Evolutionary conservation across 2,329 filamentous ascomycete species (phyloP).

Genomic region (Colletotrichum lini): DNA sequence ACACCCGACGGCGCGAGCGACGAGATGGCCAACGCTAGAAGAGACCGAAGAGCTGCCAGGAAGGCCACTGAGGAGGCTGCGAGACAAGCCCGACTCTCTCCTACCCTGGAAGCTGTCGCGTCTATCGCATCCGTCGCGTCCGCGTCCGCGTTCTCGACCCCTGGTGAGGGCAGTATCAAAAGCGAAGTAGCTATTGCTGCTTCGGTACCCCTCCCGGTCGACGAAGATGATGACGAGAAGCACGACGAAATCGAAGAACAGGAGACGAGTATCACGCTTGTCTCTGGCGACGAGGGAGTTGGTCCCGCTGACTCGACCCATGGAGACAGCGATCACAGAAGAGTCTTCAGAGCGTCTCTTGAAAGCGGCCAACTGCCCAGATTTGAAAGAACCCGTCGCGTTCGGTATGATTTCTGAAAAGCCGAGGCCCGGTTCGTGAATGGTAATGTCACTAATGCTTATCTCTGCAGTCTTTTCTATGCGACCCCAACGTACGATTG

Average conservation of each 20-base stretch:
- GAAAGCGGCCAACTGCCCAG: slow-evolving; percentile 19
- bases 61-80: slow-evolving; percentile 17
- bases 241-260: neutral
- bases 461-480: slow-evolving; percentile 4
- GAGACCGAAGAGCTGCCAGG: slow-evolving; percentile 10
- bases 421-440: neutral
- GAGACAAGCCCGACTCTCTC: slow-evolving; percentile 2
- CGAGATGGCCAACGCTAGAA: slow-evolving; percentile 16
- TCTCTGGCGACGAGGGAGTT: slow-evolving; percentile 16
- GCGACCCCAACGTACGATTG: neutral
- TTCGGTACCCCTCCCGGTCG: neutral
- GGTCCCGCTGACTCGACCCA: neutral
- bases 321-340: neutral
- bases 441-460: neutral
- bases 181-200: neutral
- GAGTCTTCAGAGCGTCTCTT: slow-evolving; percentile 18
- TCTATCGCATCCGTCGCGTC: too few relatives aligned
- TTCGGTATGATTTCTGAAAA: slow-evolving; percentile 7
- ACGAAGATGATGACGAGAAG: slow-evolving; percentile 7
- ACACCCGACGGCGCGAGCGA: neutral
- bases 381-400: slow-evolving; percentile 22
- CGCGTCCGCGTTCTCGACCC: neutral
- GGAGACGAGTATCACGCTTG: neutral
- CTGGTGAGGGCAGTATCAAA: neutral
- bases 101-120: neutral